Evolutionary conservation across 2,329 filamentous ascomycete genomes (phyloP).

Genomic region (Aureobasidium sp.): DNA sequence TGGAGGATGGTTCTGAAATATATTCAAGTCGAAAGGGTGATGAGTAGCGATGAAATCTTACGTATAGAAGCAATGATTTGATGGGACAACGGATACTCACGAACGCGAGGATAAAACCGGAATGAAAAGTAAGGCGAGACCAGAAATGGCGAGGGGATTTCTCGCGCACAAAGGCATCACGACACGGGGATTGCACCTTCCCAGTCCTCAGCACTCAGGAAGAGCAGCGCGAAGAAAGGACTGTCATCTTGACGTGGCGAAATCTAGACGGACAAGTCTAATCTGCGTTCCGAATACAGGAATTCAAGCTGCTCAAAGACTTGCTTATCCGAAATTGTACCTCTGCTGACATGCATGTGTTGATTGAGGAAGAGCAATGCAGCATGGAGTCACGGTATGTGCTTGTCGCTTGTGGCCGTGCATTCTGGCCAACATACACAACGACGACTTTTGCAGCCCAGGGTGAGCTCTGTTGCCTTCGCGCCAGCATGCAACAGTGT

Average conservation of each 20-base stretch:
- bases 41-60: neutral
- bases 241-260: neutral
- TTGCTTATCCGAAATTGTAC: neutral
- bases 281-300: neutral
- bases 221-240: neutral
- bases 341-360: neutral
- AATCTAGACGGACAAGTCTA: neutral
- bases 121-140: neutral
- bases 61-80: too few relatives aligned
- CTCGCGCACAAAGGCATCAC: neutral
- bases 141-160: neutral
- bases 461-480: neutral
- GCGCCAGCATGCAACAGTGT: neutral
- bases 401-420: neutral
- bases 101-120: neutral
- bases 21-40: neutral
- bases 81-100: neutral
- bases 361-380: neutral
- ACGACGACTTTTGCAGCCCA: neutral
- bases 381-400: neutral
- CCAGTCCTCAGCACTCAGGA: neutral
- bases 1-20: neutral
- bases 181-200: neutral
- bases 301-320: neutral
- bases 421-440: neutral